phyloP scores from a whole-genome alignment of 768 basidiomycete genomes.

The Brasilioporus rufonigricans region DNA sequence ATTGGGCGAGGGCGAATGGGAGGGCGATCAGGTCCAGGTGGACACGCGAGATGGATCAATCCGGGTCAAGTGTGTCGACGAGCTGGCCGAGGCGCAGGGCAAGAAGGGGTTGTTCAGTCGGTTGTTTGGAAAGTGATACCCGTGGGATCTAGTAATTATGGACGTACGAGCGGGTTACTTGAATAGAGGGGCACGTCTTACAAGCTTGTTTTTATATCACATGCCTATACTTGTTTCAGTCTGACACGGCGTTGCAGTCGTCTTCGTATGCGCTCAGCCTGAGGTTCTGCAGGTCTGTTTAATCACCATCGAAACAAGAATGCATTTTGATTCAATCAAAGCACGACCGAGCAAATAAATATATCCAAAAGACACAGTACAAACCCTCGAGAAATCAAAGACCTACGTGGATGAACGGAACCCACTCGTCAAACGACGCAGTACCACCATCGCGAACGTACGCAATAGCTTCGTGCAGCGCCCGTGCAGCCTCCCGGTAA shows the following conservation, averaged over 20 bases:
- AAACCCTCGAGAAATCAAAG: not conserved
- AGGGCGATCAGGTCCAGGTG: constrained; percentile 19
- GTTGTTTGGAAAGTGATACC: constrained; percentile 9
- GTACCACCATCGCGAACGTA: too few relatives aligned
- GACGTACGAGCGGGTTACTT: too few relatives aligned
- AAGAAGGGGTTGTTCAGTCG: constrained; percentile 21
- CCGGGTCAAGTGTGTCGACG: constrained; percentile 21
- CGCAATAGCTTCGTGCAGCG: not conserved
- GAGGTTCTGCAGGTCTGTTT: too few relatives aligned
- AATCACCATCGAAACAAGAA: too few relatives aligned
- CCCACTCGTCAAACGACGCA: not conserved
- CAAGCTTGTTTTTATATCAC: too few relatives aligned
- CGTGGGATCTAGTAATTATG: not conserved
- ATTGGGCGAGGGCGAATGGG: constrained; percentile 21
- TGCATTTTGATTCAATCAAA: too few relatives aligned
- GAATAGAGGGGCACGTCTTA: too few relatives aligned
- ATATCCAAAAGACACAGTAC: too few relatives aligned
- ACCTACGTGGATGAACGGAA: not conserved
- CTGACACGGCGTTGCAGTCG: too few relatives aligned
- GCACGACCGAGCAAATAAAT: too few relatives aligned
- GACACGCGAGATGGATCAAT: constrained; percentile 19
- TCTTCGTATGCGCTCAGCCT: too few relatives aligned
- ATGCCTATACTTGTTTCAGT: too few relatives aligned
- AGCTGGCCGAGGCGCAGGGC: not conserved
- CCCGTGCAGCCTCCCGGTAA: not conserved